Evolutionary conservation across 306 rosid genomes (phyloP), one percentile per base, ranked within the genome.

Genomic region (Dryas alaskensis): DNA sequence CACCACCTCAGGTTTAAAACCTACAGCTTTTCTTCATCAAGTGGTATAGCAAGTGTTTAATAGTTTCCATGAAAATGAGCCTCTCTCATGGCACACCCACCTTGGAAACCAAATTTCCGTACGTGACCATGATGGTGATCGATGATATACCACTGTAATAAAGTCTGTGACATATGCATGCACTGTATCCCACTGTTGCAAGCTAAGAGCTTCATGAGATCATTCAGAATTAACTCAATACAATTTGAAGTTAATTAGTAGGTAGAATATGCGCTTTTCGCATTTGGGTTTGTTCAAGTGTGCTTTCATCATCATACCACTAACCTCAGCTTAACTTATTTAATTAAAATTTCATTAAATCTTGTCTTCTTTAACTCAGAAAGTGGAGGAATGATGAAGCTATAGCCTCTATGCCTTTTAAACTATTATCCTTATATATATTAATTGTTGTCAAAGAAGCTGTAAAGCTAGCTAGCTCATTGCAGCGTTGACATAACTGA

Each of bases 321-420:
- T 50, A 48, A 66, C 60, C 76, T 40, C 63, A 66, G 68, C 47
- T 63, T 31, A 31, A 31, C 37, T 74, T 73, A 44, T 67, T 79
- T 68, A 72, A 60, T 64, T 55, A 66, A 64, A 2, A 53, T 69
- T 39, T 57, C 16, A 45, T 16, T 48, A 10, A 7, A 31, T 14
- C 55, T 69, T 79, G 22, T 13, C 22, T 65, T 66, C 55, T 25
- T 43, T 70, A 50, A 60, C 54, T 62, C 48, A 51, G 78, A 77
- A 74, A 60, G 85, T 82, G 86, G 86, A 73, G 76, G 31, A 78
- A 73, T 82, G 88, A 80, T 81, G 57, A 82, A 73, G 79, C 87
- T 44, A 65, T 12, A 72, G 80, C 78, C 76, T 12, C 5, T 78
- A 58, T 65, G 75, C 47, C 43, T 74, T 75, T 12, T 51, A 63